These are phyloP conservation scores for Endocalyx cinctus DNA, from an alignment of 2,329 filamentous ascomycete species.

Conservation along the genomic window DNA sequence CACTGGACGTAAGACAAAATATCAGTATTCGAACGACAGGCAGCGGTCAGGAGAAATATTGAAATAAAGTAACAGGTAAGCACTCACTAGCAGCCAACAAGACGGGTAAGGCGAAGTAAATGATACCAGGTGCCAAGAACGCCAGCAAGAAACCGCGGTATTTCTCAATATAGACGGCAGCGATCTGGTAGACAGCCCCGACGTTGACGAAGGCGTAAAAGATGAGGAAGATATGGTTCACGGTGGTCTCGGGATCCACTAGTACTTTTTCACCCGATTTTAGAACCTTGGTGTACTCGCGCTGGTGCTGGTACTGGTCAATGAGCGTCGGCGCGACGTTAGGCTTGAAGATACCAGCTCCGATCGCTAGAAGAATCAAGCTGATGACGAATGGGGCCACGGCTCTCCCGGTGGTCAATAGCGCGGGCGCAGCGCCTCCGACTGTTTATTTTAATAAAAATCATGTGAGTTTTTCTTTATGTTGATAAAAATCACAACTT, in stretches of 20 bases:
- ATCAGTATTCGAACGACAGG: slow-evolving; percentile 3
- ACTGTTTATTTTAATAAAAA: slow-evolving; percentile 27
- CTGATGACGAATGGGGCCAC: slow-evolving; percentile 59
- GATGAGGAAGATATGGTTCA: slow-evolving; percentile 40
- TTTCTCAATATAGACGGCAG: slow-evolving; percentile 56
- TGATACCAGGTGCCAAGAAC: slow-evolving; percentile 34
- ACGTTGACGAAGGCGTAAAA: slow-evolving; percentile 38
- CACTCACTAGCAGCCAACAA: slow-evolving; percentile 44
- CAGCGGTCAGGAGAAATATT: background rate
- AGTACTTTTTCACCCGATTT: slow-evolving; percentile 40
- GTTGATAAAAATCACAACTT: too few species aligned
- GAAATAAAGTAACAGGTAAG: background rate
- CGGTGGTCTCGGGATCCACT: slow-evolving; percentile 41
- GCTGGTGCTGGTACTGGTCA: slow-evolving; percentile 39
- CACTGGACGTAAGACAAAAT: slow-evolving; percentile 18
- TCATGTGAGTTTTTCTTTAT: background rate
- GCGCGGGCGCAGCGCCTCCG: slow-evolving; percentile 55
- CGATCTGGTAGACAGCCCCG: slow-evolving; percentile 46
- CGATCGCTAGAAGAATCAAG: slow-evolving; percentile 61
- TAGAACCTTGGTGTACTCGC: slow-evolving; percentile 36
- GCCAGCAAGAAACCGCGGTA: slow-evolving; percentile 60
- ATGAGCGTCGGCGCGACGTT: slow-evolving; percentile 43
- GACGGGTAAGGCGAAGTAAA: slow-evolving; percentile 56
- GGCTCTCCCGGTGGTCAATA: slow-evolving; percentile 39
- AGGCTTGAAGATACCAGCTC: slow-evolving; percentile 68